These are phyloP conservation scores for Phylloporus arenicola DNA, from an alignment of 768 basidiomycete genomes.

Conservation along the genomic window DNA sequence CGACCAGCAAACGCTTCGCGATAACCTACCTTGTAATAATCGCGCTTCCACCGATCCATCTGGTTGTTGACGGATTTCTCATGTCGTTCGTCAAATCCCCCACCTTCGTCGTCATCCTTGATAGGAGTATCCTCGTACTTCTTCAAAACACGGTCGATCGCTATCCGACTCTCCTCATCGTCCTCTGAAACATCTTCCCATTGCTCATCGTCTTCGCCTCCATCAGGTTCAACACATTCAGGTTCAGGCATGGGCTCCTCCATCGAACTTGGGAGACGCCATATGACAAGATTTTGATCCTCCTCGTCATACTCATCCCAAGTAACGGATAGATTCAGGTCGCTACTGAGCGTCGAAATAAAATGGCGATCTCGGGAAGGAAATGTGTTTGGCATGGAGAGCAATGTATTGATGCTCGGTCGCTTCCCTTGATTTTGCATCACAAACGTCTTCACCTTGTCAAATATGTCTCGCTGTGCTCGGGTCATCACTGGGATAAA, in stretches of 20 bases:
- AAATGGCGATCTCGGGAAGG: slow-evolving; percentile 78
- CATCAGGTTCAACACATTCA: slow-evolving; percentile 33
- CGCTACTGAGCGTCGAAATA: slow-evolving; percentile 66
- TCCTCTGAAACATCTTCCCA: slow-evolving; percentile 44
- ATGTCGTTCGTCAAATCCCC: slow-evolving; percentile 74
- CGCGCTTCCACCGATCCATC: slow-evolving; percentile 89
- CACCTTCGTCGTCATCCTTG: slow-evolving; percentile 61
- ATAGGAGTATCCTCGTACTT: slow-evolving; percentile 88
- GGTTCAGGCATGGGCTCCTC: slow-evolving; percentile 31
- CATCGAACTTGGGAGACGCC: slow-evolving; percentile 48
- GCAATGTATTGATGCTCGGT: slow-evolving; percentile 32
- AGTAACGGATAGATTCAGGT: slow-evolving; percentile 70
- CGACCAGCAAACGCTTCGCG: background rate
- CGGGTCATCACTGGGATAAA: slow-evolving; percentile 54
- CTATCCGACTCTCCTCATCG: slow-evolving; percentile 64
- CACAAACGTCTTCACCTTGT: slow-evolving; percentile 74
- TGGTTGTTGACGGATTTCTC: slow-evolving; percentile 70
- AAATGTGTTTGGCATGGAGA: slow-evolving; percentile 75
- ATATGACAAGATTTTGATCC: slow-evolving; percentile 71
- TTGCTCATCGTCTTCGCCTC: slow-evolving; percentile 48
- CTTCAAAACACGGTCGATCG: slow-evolving; percentile 74
- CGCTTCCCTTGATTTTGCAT: slow-evolving; percentile 35
- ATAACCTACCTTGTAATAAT: slow-evolving; percentile 84
- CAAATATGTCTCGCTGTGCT: slow-evolving; percentile 72
- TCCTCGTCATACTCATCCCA: slow-evolving; percentile 94